Percentiles rank a stretch among this genome's conserved stretches.
Conservation (phyloP, 352 stramenopile species). For the Globisporangium recalcitrans region DNA sequence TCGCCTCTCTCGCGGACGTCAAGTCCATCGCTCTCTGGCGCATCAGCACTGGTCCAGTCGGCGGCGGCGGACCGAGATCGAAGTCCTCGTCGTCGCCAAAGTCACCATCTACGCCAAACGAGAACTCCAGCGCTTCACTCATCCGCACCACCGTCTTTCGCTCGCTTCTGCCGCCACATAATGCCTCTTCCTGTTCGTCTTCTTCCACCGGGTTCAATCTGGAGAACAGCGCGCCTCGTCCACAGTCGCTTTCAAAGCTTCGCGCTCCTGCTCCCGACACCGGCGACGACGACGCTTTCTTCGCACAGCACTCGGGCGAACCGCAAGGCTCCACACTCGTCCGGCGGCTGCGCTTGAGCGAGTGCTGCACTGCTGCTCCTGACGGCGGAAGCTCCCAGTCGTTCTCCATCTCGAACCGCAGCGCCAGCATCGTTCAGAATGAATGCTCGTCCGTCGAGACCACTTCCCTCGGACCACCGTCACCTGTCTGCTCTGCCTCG, state of each 20-base stretch:
- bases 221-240: constrained; percentile 1
- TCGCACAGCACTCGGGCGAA: constrained; percentile 1
- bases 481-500: not conserved
- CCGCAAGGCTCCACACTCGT: not conserved
- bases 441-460: constrained; percentile 18
- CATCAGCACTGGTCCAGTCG: constrained; percentile 24
- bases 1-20: constrained; percentile 16
- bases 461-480: constrained; percentile 18
- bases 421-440: constrained; percentile 7
- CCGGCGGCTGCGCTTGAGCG: constrained; percentile 10
- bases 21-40: constrained; percentile 36
- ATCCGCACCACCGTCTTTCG: not conserved
- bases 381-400: not conserved
- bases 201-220: not conserved
- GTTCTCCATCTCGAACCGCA: constrained; percentile 13
- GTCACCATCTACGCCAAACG: not conserved
- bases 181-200: not conserved
- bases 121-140: constrained; percentile 2
- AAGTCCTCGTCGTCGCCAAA: constrained; percentile 20
- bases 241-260: constrained; percentile 8
- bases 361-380: not conserved
- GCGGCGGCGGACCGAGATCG: constrained; percentile 30
- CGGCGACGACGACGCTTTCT: not conserved
- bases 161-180: not conserved
- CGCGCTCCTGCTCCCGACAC: not conserved